Evolutionary conservation across 306 rosid species (phyloP).

Genomic region (Sicyos edulis): DNA sequence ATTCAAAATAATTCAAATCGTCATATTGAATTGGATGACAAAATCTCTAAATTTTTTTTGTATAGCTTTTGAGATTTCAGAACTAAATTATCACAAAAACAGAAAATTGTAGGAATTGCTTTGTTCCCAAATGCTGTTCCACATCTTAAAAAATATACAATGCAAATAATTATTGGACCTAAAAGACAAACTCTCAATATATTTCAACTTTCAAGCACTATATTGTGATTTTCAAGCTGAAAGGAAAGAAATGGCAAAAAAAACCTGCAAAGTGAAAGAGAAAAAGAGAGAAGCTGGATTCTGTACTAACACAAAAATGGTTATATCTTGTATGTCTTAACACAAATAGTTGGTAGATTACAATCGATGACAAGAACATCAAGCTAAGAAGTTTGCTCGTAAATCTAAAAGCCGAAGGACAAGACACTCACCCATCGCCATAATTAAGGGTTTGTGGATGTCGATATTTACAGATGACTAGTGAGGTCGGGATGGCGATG

Average conservation of each 20-base stretch:
- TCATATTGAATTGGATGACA: neutral
- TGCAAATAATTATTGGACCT: no score
- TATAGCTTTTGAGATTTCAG: no score
- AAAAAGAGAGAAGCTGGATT: neutral
- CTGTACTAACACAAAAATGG: constrained; percentile 10
- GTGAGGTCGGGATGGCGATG: neutral
- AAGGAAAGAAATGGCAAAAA: neutral
- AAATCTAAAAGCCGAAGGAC: neutral
- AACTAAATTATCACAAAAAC: no score
- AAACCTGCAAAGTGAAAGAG: neutral
- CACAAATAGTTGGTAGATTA: constrained; percentile 16
- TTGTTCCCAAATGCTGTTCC: no score
- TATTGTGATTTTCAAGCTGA: neutral
- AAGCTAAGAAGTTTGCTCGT: neutral
- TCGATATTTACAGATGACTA: neutral
- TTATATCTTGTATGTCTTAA: constrained; percentile 5
- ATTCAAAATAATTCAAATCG: neutral
- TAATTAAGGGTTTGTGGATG: neutral
- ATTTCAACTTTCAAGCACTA: neutral
- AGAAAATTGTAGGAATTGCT: no score
- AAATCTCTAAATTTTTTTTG: no score
- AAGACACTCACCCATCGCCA: neutral
- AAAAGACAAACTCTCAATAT: no score
- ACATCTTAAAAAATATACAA: no score
- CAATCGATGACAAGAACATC: neutral